Evolutionary conservation across 495 filamentous ascomycete genomes (phyloP).

Genomic region (Xylaria longipes): DNA sequence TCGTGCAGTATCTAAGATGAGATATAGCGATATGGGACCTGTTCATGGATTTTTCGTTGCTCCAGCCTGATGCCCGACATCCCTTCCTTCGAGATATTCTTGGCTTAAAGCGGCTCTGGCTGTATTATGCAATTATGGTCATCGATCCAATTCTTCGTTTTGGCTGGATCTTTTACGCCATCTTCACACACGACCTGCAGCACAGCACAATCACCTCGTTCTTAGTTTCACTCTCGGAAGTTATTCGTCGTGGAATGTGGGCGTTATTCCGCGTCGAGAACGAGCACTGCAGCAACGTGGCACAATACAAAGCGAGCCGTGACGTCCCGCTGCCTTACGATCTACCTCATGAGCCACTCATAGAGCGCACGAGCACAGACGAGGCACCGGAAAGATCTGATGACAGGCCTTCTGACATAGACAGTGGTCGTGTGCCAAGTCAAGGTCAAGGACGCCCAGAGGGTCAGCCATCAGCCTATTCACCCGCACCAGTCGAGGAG

Average conservation of each 20-base stretch:
- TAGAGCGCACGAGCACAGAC: slow-evolving; percentile 38
- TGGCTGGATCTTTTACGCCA: slow-evolving; percentile 94
- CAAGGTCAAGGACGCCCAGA: slow-evolving; percentile 27
- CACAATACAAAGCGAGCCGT: slow-evolving; percentile 79
- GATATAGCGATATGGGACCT: slow-evolving; percentile 83
- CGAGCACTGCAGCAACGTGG: slow-evolving; percentile 89
- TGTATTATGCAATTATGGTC: slow-evolving; percentile 85
- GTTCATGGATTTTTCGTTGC: slow-evolving; percentile 92
- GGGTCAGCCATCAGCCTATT: slow-evolving; percentile 19
- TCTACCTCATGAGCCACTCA: slow-evolving; percentile 47
- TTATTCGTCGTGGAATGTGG: slow-evolving; percentile 86
- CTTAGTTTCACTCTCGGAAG: slow-evolving; percentile 74
- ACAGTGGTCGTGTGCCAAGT: slow-evolving; percentile 25
- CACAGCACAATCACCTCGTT: slow-evolving; percentile 83
- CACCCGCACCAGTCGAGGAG: slow-evolving; percentile 43
- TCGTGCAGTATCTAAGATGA: slow-evolving; percentile 7
- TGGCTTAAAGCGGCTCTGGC: slow-evolving; percentile 74
- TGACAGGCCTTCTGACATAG: slow-evolving; percentile 6
- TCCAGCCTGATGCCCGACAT: slow-evolving; percentile 73
- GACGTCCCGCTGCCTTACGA: slow-evolving; percentile 84
- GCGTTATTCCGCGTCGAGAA: slow-evolving; percentile 94
- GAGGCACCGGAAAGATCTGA: slow-evolving; percentile 24
- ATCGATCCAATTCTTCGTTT: slow-evolving; percentile 90
- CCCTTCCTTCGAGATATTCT: slow-evolving; percentile 79
- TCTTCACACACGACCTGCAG: slow-evolving; percentile 77